Percentiles rank a stretch among this genome's conserved stretches.
Evolutionary conservation across 768 basidiomycete genomes (phyloP).

Genomic region (Macrolepiota fuliginosa): DNA sequence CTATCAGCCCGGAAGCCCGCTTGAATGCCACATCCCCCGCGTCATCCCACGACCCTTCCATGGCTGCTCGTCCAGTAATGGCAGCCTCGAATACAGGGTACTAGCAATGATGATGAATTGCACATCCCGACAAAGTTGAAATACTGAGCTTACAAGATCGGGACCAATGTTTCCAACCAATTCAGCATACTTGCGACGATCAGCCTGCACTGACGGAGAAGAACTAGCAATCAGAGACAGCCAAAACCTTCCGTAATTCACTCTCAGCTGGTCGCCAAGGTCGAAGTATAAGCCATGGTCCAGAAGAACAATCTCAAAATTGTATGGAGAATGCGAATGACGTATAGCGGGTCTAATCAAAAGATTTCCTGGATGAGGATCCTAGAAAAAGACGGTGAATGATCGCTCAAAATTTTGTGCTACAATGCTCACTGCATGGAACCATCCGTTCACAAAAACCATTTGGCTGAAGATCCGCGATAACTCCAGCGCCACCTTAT

Average conservation of each 20-base stretch:
- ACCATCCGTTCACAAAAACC: conserved; percentile 95
- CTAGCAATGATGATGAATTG: conserved; percentile 32
- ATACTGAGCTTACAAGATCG: conserved; percentile 64
- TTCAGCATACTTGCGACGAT: conserved; percentile 84
- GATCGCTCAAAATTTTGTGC: background rate
- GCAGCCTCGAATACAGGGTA: conserved; percentile 96
- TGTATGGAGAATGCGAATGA: conserved; percentile 75
- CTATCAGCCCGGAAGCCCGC: conserved; percentile 76
- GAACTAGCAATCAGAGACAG: conserved; percentile 78
- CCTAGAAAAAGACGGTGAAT: conserved; percentile 38
- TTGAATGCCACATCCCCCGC: conserved; percentile 39
- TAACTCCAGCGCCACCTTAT: conserved; percentile 89
- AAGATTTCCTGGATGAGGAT: conserved; percentile 92
- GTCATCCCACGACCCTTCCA: conserved; percentile 61
- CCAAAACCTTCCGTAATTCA: conserved; percentile 90
- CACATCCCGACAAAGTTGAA: background rate
- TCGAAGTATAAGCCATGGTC: conserved; percentile 97
- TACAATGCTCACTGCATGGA: conserved; percentile 61
- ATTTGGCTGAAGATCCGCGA: conserved; percentile 89
- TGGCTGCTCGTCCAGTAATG: conserved; percentile 80
- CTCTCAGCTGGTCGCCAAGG: conserved; percentile 72
- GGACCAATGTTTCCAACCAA: conserved; percentile 88
- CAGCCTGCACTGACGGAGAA: conserved; percentile 57
- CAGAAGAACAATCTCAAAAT: conserved; percentile 93
- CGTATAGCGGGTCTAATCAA: conserved; percentile 75